Percentiles rank a stretch among this genome's conserved stretches.
Evolutionary conservation across 139 green algal species (phyloP).

Genomic region (Axilococcus clingmanii): DNA sequence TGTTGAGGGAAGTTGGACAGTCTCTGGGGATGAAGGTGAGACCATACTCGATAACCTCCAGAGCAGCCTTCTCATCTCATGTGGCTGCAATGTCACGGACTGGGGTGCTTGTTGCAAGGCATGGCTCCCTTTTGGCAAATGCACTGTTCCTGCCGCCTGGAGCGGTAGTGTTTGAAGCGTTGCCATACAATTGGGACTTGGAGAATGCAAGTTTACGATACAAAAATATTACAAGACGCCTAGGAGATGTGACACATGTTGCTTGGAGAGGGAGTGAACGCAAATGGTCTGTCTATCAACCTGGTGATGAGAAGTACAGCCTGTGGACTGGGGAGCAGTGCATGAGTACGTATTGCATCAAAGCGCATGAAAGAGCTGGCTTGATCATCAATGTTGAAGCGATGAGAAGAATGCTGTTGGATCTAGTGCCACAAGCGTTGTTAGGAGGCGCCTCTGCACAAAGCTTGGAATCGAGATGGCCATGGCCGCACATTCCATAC

Average conservation of each 20-base stretch:
- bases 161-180: conserved; percentile 44
- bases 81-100: conserved; percentile 46
- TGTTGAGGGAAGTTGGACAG: conserved; percentile 31
- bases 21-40: conserved; percentile 19
- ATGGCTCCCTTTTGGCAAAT: conserved; percentile 57
- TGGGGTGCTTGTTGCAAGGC: conserved; percentile 57
- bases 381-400: conserved; percentile 50
- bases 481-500: no score
- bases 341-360: conserved; percentile 48
- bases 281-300: conserved; percentile 23
- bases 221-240: conserved; percentile 52
- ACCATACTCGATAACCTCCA: conserved; percentile 29
- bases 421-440: conserved; percentile 6
- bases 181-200: conserved; percentile 85
- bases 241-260: conserved; percentile 64
- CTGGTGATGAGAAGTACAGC: conserved; percentile 2
- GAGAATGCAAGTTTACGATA: conserved; percentile 53
- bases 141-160: conserved; percentile 52
- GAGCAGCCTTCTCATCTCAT: conserved; percentile 53
- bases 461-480: no score
- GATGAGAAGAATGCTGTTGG: conserved; percentile 35
- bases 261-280: conserved; percentile 45
- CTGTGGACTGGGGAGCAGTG: neutral
- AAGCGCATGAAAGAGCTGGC: conserved; percentile 50
- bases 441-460: neutral